These are phyloP conservation scores for Leucocoprinus birnbaumii DNA, from an alignment of 768 basidiomycete species.

Conservation along the genomic window DNA sequence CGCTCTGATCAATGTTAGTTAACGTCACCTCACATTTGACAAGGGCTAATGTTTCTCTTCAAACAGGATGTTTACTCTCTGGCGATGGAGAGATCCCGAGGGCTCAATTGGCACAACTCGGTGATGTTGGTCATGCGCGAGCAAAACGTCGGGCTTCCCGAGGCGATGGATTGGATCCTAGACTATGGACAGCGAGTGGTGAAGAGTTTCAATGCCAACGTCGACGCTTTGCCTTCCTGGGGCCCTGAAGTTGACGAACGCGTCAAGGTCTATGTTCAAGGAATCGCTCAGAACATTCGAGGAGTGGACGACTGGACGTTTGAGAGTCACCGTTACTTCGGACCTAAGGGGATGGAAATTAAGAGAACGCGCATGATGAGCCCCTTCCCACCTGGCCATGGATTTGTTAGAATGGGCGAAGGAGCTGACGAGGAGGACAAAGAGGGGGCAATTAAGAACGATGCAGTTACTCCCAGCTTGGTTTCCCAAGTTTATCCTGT, in stretches of 20 bases:
- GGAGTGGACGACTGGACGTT: constrained; percentile 46
- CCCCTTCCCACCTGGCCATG: constrained; percentile 13
- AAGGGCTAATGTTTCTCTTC: too few species aligned
- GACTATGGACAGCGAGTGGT: constrained; percentile 22
- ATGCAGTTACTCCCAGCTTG: too few species aligned
- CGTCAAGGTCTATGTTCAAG: constrained; percentile 36
- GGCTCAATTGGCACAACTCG: constrained; percentile 29
- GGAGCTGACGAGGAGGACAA: too few species aligned
- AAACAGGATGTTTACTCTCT: constrained; percentile 32
- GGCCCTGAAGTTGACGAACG: constrained; percentile 36
- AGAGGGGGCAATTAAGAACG: too few species aligned
- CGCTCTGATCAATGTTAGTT: constrained; percentile 23
- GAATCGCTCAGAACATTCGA: constrained; percentile 44
- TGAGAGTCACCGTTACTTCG: constrained; percentile 41
- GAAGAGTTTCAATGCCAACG: constrained; percentile 22
- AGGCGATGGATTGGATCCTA: constrained; percentile 28
- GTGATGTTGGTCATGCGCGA: constrained; percentile 31
- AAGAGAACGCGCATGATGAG: constrained; percentile 17
- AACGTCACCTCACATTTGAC: too few species aligned
- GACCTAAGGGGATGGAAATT: constrained; percentile 17
- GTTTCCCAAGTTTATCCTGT: too few species aligned
- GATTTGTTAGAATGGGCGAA: constrained; percentile 1
- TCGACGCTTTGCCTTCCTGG: constrained; percentile 35
- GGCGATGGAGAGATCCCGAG: constrained; percentile 30
- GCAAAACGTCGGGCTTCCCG: constrained; percentile 19